Conservation (phyloP, 805 yeast genomes). For the Candida ascalaphidarum region DNA sequence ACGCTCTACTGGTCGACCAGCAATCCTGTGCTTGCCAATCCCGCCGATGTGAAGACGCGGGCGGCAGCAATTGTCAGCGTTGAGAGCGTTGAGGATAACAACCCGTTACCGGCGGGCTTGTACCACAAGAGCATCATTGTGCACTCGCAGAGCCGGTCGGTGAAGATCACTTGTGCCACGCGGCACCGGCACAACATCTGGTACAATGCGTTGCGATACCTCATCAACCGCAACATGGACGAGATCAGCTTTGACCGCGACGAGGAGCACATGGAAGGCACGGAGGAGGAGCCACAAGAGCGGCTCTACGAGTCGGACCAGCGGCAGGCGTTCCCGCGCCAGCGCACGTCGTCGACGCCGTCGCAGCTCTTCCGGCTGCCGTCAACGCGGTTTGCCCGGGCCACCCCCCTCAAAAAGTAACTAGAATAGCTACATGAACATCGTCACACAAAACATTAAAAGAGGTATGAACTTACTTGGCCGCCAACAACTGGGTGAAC, state of each 20-base stretch:
- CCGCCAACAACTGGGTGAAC: conserved; percentile 81
- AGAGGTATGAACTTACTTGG: conserved; percentile 43
- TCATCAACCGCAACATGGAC: conserved; percentile 57
- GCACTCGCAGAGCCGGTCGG: conserved; percentile 52
- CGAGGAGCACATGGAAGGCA: conserved; percentile 17
- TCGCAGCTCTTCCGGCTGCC: too few relatives aligned
- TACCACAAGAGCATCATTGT: conserved; percentile 79
- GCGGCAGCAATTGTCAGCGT: conserved; percentile 77
- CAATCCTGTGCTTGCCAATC: conserved; percentile 69
- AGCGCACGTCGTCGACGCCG: conserved; percentile 4
- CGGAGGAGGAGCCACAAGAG: conserved; percentile 6
- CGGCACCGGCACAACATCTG: conserved; percentile 85
- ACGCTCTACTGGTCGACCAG: conserved; percentile 84
- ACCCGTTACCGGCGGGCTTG: conserved; percentile 83
- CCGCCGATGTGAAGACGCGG: conserved; percentile 56
- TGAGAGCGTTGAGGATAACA: conserved; percentile 72
- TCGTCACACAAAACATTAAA: not conserved
- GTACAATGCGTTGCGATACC: conserved; percentile 74
- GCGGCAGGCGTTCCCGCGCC: conserved; percentile 9
- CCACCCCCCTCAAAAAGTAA: too few relatives aligned
- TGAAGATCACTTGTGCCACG: conserved; percentile 82
- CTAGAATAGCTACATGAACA: too few relatives aligned
- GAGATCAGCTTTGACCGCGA: conserved; percentile 42
- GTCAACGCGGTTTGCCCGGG: too few relatives aligned
- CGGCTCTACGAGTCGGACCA: conserved; percentile 6